Evolutionary conservation across 2,329 filamentous ascomycete species (phyloP).

Genomic region (Metarhizium rileyi): DNA sequence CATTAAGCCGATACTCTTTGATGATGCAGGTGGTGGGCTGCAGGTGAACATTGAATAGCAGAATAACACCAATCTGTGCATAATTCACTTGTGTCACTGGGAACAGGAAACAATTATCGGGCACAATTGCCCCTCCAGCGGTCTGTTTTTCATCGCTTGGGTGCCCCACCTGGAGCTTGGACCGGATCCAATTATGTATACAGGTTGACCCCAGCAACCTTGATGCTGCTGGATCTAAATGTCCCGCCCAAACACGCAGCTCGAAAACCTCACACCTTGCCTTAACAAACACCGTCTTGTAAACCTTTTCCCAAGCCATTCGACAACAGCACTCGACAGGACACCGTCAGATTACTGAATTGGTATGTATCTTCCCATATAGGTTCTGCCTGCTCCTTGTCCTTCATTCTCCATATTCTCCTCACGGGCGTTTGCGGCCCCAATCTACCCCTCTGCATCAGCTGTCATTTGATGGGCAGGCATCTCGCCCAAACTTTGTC

Average conservation of each 20-base stretch:
- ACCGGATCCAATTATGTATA: not conserved
- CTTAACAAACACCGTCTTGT: conserved; percentile 5
- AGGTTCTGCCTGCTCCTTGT: not conserved
- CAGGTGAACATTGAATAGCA: not conserved
- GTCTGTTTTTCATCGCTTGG: not conserved
- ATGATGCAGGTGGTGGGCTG: not conserved
- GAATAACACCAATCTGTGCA: not conserved
- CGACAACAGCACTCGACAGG: not conserved
- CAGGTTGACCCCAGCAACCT: not conserved
- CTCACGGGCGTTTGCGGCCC: not conserved
- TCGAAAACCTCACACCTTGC: conserved; percentile 2
- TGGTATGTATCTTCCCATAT: not conserved
- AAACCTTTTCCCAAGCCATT: not conserved
- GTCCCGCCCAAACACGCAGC: conserved; percentile 4
- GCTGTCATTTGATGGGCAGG: not conserved
- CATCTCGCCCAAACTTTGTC: conserved; percentile 10
- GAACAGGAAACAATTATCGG: conserved; percentile 7
- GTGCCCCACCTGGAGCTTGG: conserved; percentile 13
- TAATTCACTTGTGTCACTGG: not conserved
- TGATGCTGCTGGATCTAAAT: not conserved
- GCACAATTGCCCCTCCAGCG: conserved; percentile 1
- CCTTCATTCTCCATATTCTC: not conserved
- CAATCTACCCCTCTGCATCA: not conserved
- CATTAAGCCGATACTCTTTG: not conserved
- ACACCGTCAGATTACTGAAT: not conserved